Evolutionary conservation across 139 green algal species (phyloP), one percentile per base, ranked within the genome.

Genomic region (Micromonas commoda): DNA sequence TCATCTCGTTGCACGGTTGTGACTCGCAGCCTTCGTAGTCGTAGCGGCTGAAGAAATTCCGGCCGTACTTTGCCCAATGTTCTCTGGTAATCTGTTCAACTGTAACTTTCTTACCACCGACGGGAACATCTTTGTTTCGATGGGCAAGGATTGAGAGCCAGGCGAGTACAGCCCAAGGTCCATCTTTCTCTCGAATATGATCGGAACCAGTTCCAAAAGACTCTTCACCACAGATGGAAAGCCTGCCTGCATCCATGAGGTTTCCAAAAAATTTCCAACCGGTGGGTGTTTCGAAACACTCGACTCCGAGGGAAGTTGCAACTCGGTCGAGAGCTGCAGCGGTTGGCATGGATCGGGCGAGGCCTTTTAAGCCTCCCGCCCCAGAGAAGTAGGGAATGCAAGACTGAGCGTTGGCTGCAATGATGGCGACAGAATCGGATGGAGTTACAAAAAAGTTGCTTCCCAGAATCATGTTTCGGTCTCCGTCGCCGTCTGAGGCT

Each of bases 381-480:
- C 45, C 45, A 23, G 9, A 9, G 87, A 97, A 99, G 89, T 97
- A 99, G 20, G 96, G 96, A 82, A 99, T 99, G 86, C 83, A 88
- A 31, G 87, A 88, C 82, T 94, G 82, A 3, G 92, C 92, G 82
- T 98, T 97, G 71, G 96, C 96, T 19, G 96, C 96, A 70, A 99
- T 99, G 81, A 99, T 96, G 28, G 96, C 96, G 32, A 99, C 94
- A 19, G 87, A 94, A 89, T 99, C 96, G 28, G 87, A 94, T 28
- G 96, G 96, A 2, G 91, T 96, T 72, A 99, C 89, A 83, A 99
- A 99, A 86, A 99, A 98, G 74, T 94, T 83, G 77, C 87, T 85
- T 60, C 96, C 96, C 72, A 99, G 88, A 82, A 99, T 93, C 96
- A 99, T 99, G 91, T 99, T 99, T 81, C 95, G 90, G 86, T 99